A percentile compares a stretch with the other conserved stretches of the same genome.
These are phyloP conservation scores for Sphaerulina populicola DNA, from an alignment of 2,329 filamentous ascomycete species.

Conservation along the genomic window DNA sequence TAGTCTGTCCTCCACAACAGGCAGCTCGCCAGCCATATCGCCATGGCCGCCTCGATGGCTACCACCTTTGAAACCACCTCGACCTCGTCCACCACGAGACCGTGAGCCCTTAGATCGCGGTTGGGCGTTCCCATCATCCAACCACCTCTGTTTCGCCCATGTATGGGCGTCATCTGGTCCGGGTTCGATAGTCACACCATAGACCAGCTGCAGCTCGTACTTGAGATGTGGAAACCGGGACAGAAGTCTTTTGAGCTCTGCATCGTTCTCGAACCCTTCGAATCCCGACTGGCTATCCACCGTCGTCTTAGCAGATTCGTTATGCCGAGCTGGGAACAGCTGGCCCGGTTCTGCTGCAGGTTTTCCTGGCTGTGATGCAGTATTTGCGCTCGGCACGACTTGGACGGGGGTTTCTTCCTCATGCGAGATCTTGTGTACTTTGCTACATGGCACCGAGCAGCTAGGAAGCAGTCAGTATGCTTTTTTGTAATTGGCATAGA, in stretches of 20 bases:
- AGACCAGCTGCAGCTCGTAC: slow-evolving; percentile 31
- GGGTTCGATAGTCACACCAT: slow-evolving; percentile 32
- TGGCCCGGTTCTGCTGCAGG: slow-evolving; percentile 15
- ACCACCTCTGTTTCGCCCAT: slow-evolving; percentile 25
- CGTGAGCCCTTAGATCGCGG: slow-evolving; percentile 17
- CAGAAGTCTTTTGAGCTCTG: slow-evolving; percentile 30
- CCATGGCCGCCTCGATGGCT: background rate
- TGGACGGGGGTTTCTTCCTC: slow-evolving; percentile 16
- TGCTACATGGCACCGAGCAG: slow-evolving; percentile 36
- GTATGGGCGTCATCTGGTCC: slow-evolving; percentile 26
- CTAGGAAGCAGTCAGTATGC: slow-evolving; percentile 19
- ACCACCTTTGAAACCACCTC: slow-evolving; percentile 1
- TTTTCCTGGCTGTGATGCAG: background rate
- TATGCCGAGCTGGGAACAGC: slow-evolving; percentile 15
- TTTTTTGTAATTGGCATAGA: background rate
- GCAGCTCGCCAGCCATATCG: background rate
- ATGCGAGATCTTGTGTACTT: slow-evolving; percentile 31
- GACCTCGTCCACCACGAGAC: slow-evolving; percentile 14
- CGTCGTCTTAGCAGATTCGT: background rate
- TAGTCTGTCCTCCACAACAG: slow-evolving; percentile 19
- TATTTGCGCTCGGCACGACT: background rate
- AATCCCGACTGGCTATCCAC: slow-evolving; percentile 18
- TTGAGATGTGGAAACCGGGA: slow-evolving; percentile 30
- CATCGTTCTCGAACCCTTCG: slow-evolving; percentile 30
- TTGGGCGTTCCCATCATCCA: slow-evolving; percentile 8